Percentiles rank a stretch among this genome's conserved stretches.
phyloP scores from a whole-genome alignment of 2,329 filamentous ascomycete genomes.

The Colletotrichum gloeosporioides region DNA sequence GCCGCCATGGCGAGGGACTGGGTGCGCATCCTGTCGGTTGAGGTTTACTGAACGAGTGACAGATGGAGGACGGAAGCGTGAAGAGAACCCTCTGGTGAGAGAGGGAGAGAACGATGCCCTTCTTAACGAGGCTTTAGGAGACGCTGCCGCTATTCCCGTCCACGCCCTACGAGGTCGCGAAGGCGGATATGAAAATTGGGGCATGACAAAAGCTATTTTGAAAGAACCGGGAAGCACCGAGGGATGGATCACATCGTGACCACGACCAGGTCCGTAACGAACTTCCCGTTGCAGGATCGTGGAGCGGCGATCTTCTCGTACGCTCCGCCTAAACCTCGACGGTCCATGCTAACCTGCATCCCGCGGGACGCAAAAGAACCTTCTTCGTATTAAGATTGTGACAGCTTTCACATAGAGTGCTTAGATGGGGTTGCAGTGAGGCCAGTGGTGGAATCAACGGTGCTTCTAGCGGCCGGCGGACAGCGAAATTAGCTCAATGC shows the following conservation, averaged over 20 bases:
- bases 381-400: conserved; percentile 14
- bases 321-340: neutral
- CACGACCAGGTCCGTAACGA: neutral
- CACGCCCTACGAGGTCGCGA: neutral
- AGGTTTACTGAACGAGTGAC: neutral
- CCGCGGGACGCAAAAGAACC: neutral
- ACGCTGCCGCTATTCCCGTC: neutral
- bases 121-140: neutral
- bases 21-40: neutral
- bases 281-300: neutral
- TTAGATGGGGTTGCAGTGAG: neutral
- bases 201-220: neutral
- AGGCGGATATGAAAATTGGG: neutral
- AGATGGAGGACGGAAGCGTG: neutral
- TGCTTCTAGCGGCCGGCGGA: neutral
- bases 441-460: neutral
- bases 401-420: neutral
- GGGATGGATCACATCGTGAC: neutral
- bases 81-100: neutral
- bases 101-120: neutral
- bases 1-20: neutral
- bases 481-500: conserved; percentile 2
- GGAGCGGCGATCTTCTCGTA: neutral
- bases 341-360: neutral
- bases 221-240: neutral